Base-by-base conservation (phyloP, 2,329 filamentous ascomycete genomes). In the Alternaria sp. region DNA sequence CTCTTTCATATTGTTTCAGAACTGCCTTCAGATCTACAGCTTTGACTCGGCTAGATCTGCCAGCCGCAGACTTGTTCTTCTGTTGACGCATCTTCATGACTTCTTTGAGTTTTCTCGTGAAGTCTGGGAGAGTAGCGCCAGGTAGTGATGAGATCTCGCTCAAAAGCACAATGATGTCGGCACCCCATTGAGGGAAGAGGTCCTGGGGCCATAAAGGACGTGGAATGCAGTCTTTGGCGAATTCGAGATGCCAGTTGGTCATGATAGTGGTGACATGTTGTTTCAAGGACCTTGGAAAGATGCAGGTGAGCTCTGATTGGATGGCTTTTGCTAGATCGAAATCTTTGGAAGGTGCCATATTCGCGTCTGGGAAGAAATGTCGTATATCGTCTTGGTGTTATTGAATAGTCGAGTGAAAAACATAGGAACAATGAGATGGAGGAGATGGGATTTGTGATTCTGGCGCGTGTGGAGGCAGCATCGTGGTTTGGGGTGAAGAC, bases 151-250 rank as follows among this genome's bases (percentile, higher is more conserved):
- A 59, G 20, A 62, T 62, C 25, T 59, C 47, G 23, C 60, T 59
- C 5, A 62, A 20, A n/a, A 62, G 60, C 6, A 25, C 30, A 15
- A 62, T 57, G n/a, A 62, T 59, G 11, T 47, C 55, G 30, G 50
- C 37, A n/a, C 41, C 43, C 60, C 60, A 62, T 55, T 62, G 47
- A 18, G 49, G 28, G 10, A 18, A 53, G 10, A 59, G 49, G 23
- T 62, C 47, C 14, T 62, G 53, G 21, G 60, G 60, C 55, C 60
- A 62, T 21, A 62, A 18, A 2, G 60, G 44, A 23, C 44, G 58
- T 15, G 60, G 60, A 15, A 62, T n/a, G 9, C 60, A 62, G 26
- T 54, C 49, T 7, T 43, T 49, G 4, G 58, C 49, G 3, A 15
- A 18, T 25, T 59, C n/a, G 6, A 59, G 54, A 8, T 59, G 23